A percentile compares a stretch with the other conserved stretches of the same genome.
Conservation (phyloP, 345 rosid species). For the Linum usitatissimum region DNA sequence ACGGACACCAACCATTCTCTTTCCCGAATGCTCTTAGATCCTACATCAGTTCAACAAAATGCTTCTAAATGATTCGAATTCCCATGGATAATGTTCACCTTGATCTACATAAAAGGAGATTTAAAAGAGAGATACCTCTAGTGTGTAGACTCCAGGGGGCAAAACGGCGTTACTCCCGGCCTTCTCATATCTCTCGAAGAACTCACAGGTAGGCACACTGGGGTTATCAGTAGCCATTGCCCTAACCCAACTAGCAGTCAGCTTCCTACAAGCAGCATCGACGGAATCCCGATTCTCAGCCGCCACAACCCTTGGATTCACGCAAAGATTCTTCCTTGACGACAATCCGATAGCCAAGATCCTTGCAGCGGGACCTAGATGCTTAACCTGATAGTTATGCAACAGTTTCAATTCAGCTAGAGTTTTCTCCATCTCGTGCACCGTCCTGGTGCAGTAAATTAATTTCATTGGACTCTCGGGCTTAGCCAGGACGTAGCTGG, state of each 20-base stretch:
- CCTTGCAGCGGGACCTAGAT: slow-evolving; percentile 61
- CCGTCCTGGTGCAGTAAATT: slow-evolving; percentile 92
- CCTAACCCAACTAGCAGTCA: slow-evolving; percentile 91
- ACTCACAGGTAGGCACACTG: slow-evolving; percentile 63
- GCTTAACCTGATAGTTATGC: slow-evolving; percentile 58
- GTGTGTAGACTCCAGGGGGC: slow-evolving; percentile 93
- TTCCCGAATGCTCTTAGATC: slow-evolving; percentile 82
- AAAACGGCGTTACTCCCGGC: slow-evolving; percentile 64
- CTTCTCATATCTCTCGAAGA: slow-evolving; percentile 73
- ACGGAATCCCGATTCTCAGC: slow-evolving; percentile 93
- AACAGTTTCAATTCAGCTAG: slow-evolving; percentile 68
- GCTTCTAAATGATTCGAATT: not conserved
- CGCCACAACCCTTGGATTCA: slow-evolving; percentile 60
- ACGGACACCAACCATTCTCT: slow-evolving; percentile 87
- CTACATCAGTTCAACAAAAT: slow-evolving; percentile 18
- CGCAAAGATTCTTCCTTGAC: slow-evolving; percentile 85
- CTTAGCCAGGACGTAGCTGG: slow-evolving; percentile 67
- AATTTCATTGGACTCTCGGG: slow-evolving; percentile 66
- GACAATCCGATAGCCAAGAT: slow-evolving; percentile 74
- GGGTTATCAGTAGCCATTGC: slow-evolving; percentile 66
- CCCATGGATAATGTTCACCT: not conserved
- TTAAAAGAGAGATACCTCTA: slow-evolving; percentile 42
- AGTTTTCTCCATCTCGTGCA: slow-evolving; percentile 99
- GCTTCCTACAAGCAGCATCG: slow-evolving; percentile 84
- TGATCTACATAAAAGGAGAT: not conserved